phyloP scores from a whole-genome alignment of 2,329 filamentous ascomycete genomes.

The Orbilia quercus region DNA sequence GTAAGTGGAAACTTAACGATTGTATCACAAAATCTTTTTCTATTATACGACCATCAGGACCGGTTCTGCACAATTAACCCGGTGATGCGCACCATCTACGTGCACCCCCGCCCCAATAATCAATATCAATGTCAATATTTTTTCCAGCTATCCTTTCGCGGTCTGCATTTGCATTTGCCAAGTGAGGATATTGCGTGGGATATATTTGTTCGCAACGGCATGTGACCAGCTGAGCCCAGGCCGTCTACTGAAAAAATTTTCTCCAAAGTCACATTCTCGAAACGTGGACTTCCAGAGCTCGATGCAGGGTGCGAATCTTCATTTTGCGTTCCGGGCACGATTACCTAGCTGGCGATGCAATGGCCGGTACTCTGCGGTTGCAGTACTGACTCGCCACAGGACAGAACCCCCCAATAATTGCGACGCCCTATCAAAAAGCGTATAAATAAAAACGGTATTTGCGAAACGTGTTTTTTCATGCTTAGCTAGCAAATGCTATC shows the following conservation, averaged over 20 bases:
- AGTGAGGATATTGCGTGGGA: conserved; percentile 32
- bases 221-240: conserved; percentile 46
- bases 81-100: conserved; percentile 41
- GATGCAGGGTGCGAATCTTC: conserved; percentile 40
- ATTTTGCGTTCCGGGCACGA: conserved; percentile 40
- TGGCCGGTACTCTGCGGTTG: too few species aligned
- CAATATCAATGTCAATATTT: too few species aligned
- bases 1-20: conserved; percentile 47
- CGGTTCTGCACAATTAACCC: conserved; percentile 55
- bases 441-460: conserved; percentile 14
- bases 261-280: conserved; percentile 49
- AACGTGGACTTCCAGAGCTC: conserved; percentile 39
- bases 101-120: too few species aligned
- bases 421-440: conserved; percentile 39
- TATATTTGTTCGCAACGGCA: conserved; percentile 41
- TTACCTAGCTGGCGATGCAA: conserved; percentile 49
- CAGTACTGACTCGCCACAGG: not conserved
- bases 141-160: conserved; percentile 5
- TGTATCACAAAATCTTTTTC: conserved; percentile 50
- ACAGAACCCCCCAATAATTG: conserved; percentile 35
- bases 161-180: conserved; percentile 17
- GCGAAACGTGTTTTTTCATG: conserved; percentile 46
- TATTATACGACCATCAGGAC: conserved; percentile 36
- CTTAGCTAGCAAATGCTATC: too few species aligned
- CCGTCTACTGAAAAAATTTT: conserved; percentile 51